Conservation (phyloP, 129 eudicot species). For the Oenanthe sinensis region DNA sequence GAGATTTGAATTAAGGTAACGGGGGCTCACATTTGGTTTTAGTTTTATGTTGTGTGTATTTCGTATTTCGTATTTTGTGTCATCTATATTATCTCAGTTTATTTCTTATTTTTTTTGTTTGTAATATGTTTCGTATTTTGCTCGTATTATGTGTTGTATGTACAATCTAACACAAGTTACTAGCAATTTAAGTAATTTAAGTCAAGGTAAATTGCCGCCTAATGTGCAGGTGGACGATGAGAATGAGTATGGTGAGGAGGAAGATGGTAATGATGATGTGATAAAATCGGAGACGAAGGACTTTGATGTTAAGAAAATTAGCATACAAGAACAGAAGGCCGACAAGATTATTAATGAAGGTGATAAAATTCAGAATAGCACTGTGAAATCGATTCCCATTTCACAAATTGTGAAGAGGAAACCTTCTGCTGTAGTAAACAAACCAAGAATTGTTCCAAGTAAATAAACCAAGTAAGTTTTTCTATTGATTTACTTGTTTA, state of each 20-base stretch:
- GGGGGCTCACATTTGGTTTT: too few relatives aligned
- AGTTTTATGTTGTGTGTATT: too few relatives aligned
- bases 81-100: too few relatives aligned
- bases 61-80: too few relatives aligned
- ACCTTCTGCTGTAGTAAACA: slow-evolving; percentile 29
- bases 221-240: slow-evolving; percentile 10
- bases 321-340: slow-evolving; percentile 22
- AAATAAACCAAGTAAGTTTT: slow-evolving; percentile 40
- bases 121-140: too few relatives aligned
- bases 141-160: too few relatives aligned
- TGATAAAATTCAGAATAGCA: slow-evolving; percentile 27
- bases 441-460: slow-evolving; percentile 35
- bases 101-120: too few relatives aligned
- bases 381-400: slow-evolving; percentile 33
- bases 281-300: slow-evolving; percentile 31
- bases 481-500: not conserved
- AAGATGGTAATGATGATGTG: slow-evolving; percentile 19
- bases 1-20: too few relatives aligned
- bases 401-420: slow-evolving; percentile 36
- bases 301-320: slow-evolving; percentile 41
- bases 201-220: slow-evolving; percentile 14
- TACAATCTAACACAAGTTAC: slow-evolving; percentile 6
- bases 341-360: slow-evolving; percentile 35
- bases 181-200: slow-evolving; percentile 14
- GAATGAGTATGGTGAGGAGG: slow-evolving; percentile 24